Conservation (phyloP, 75 land plant species). For the Adiantum capillusveneris region DNA sequence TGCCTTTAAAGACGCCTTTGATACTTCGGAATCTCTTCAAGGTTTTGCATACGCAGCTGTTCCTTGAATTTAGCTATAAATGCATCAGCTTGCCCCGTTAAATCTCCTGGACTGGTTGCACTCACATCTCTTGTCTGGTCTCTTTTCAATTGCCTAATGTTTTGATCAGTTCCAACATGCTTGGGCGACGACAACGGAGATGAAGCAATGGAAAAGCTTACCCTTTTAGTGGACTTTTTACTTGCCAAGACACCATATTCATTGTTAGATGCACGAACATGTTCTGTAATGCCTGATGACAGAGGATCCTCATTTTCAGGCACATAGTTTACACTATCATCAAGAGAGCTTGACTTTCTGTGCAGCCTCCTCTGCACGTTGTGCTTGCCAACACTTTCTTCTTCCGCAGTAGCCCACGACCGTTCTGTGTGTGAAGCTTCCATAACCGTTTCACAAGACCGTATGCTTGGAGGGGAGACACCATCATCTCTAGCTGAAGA, state of each 20-base stretch:
- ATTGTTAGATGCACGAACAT: background rate
- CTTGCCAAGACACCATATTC: background rate
- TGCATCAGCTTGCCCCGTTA: conserved; percentile 56
- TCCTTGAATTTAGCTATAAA: conserved; percentile 54
- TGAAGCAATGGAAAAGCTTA: background rate
- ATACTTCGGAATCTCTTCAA: no score
- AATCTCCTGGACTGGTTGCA: background rate
- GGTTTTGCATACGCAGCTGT: conserved; percentile 47
- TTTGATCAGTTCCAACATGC: background rate
- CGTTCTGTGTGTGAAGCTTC: no score
- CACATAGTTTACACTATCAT: background rate
- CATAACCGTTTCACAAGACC: no score
- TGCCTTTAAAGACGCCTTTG: no score
- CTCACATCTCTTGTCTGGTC: no score
- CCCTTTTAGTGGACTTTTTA: background rate
- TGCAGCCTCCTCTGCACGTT: background rate
- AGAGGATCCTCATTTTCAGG: background rate
- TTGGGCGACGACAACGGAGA: background rate
- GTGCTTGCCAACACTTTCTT: no score
- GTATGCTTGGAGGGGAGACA: no score
- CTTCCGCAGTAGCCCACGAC: no score
- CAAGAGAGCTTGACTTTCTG: background rate
- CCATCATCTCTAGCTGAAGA: no score
- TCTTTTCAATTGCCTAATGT: background rate
- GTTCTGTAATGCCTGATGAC: background rate